phyloP scores from a whole-genome alignment of 2,329 filamentous ascomycete genomes.

The Aspergillus sp. region DNA sequence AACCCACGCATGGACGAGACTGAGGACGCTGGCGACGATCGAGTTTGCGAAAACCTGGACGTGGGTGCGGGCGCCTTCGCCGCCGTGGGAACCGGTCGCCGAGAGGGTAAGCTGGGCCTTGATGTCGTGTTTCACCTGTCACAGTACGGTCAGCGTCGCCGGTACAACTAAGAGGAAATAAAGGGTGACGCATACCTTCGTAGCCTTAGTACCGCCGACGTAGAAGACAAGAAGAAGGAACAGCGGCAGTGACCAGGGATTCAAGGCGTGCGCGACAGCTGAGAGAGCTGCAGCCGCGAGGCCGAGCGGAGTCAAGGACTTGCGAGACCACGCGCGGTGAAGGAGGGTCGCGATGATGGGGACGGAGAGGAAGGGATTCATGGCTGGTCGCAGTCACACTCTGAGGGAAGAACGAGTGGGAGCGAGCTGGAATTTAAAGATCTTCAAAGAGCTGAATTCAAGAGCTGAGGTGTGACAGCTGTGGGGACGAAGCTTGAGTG shows the following conservation, averaged over 20 bases:
- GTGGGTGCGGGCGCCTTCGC: conserved; percentile 80
- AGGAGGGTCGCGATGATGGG: conserved; percentile 58
- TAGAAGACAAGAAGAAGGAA: conserved; percentile 81
- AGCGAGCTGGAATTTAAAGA: not conserved
- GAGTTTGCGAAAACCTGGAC: conserved; percentile 92
- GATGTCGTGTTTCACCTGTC: conserved; percentile 77
- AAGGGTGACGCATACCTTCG: conserved; percentile 59
- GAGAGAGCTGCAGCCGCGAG: conserved; percentile 71
- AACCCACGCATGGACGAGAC: conserved; percentile 51
- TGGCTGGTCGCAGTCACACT: conserved; percentile 23
- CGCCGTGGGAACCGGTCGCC: conserved; percentile 67
- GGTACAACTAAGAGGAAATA: not conserved
- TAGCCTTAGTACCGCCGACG: conserved; percentile 76
- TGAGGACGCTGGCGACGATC: conserved; percentile 68
- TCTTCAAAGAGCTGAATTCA: not conserved
- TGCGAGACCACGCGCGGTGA: conserved; percentile 67
- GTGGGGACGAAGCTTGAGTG: not conserved
- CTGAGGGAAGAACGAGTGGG: not conserved
- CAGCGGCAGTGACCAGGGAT: conserved; percentile 94
- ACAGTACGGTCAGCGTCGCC: not conserved
- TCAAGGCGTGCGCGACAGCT: conserved; percentile 77
- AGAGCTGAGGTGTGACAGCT: not conserved
- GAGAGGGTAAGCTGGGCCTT: conserved; percentile 81
- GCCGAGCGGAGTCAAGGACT: conserved; percentile 76
- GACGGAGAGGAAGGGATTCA: conserved; percentile 46